phyloP scores from a whole-genome alignment of 2,329 filamentous ascomycete genomes.

The Dothiorella sarmentorum region DNA sequence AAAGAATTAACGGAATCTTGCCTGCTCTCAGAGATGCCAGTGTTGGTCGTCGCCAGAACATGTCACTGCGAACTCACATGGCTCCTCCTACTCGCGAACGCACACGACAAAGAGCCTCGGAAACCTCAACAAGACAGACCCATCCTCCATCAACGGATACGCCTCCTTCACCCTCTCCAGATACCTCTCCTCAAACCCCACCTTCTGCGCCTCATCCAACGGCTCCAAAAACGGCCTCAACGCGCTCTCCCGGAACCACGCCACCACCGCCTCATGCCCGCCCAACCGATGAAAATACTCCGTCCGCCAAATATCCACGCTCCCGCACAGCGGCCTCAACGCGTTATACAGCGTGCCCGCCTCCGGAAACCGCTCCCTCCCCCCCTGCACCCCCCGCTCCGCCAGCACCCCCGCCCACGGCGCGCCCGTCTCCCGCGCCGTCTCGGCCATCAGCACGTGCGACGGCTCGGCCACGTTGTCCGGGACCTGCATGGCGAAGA shows the following conservation, averaged over 20 bases:
- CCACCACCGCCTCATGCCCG: slow-evolving; percentile 50
- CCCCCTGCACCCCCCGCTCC: background rate
- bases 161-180: slow-evolving; percentile 39
- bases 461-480: slow-evolving; percentile 51
- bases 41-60: too few relatives aligned
- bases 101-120: slow-evolving; percentile 55
- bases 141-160: slow-evolving; percentile 49
- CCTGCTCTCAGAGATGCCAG: too few relatives aligned
- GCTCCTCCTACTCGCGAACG: background rate
- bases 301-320: slow-evolving; percentile 54
- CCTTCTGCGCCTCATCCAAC: slow-evolving; percentile 39
- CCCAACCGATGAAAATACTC: slow-evolving; percentile 52
- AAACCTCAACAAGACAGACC: slow-evolving; percentile 54
- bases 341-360: slow-evolving; percentile 41
- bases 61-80: too few relatives aligned
- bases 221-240: slow-evolving; percentile 54
- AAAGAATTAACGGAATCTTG: too few relatives aligned
- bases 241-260: slow-evolving; percentile 59
- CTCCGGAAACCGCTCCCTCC: background rate
- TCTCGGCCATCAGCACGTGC: slow-evolving; percentile 51
- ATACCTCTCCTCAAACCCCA: slow-evolving; percentile 49
- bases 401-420: background rate
- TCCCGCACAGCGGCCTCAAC: slow-evolving; percentile 41
- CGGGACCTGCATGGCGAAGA: slow-evolving; percentile 54
- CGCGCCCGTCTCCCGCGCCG: slow-evolving; percentile 24